These are phyloP conservation scores for Phaeosphaeria sp. DNA, from an alignment of 2,329 filamentous ascomycete genomes.

Conservation along the genomic window DNA sequence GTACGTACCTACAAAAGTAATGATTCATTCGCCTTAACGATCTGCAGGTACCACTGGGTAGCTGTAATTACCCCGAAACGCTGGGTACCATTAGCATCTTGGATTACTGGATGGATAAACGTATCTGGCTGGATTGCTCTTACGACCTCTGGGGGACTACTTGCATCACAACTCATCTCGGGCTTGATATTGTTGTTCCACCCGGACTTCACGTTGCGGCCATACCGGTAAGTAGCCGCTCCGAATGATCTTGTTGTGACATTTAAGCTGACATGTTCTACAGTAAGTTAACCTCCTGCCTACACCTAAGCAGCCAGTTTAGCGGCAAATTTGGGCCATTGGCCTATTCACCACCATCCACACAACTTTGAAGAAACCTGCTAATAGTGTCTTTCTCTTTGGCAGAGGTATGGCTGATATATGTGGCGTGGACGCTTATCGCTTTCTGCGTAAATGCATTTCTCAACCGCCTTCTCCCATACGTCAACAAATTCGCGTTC, in stretches of 20 bases:
- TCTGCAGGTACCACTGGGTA: conserved; percentile 69
- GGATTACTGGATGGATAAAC: conserved; percentile 76
- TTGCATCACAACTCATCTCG: conserved; percentile 71
- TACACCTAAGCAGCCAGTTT: no score
- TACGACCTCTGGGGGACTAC: conserved; percentile 70
- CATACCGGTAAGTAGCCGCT: no score
- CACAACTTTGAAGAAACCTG: no score
- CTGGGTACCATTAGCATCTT: conserved; percentile 69
- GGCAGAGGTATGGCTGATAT: conserved; percentile 78
- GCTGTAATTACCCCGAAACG: conserved; percentile 67
- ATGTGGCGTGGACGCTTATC: conserved; percentile 67
- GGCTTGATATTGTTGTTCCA: conserved; percentile 69
- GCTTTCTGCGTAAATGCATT: conserved; percentile 72
- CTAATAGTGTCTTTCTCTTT: no score
- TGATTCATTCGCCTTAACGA: conserved; percentile 50
- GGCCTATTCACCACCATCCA: no score
- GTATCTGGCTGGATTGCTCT: conserved; percentile 73
- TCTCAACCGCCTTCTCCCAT: conserved; percentile 65
- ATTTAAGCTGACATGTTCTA: no score
- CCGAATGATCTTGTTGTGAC: no score
- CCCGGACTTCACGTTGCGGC: conserved; percentile 61
- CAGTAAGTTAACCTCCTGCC: no score
- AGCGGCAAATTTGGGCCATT: no score
- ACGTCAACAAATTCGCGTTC: conserved; percentile 72
- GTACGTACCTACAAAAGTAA: conserved; percentile 15